Base-by-base conservation (phyloP, 2,329 filamentous ascomycete species). In the Apiospora pterosperma region DNA sequence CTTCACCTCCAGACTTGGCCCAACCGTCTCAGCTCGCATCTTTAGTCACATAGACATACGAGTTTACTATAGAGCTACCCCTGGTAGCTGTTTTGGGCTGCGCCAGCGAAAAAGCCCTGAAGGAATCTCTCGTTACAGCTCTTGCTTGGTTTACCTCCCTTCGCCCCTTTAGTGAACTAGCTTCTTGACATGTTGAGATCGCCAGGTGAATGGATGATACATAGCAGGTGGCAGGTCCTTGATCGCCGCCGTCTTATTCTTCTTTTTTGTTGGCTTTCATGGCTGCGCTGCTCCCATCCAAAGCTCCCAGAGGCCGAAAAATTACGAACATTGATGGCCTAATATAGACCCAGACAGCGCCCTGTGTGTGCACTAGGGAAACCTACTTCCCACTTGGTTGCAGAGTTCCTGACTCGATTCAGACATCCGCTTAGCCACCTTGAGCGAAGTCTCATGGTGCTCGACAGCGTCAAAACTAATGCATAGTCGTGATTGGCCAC, bases 401-500 rank as follows among this genome's bases (percentile, higher is more conserved):
- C 48, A 55, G 48, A 55, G 48, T 41, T 61, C 59, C 36, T 61
- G 59, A 61, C 59, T 61, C 59, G 59, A 61, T 41, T 41, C 36
- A n/a, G 36, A n/a, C 23, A 61, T 38, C 59, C 36, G 59, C 59
- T 41, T 61, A 61, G 59, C 59, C 36, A 23, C 39, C 36, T 61
- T 41, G 36, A 61, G 59, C 59, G 28, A 55, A 55, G 48, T 41
- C 39, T 36, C 59, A 41, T 28, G 59, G 59, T 41, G 36, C 31
- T 61, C 59, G 59, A 61, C 59, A 61, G 59, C 59, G 59, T 61
- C 36, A 31, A 12, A 39, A 31, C 59, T 64, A 62, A 62, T 39
- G 59, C 58, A 52, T 23, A 41, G 65, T 38, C 39, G 28, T 64
- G 62, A 66, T 66, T 66, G 65, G 65, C 65, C 44, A 62, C 65